A percentile compares a stretch with the other conserved stretches of the same genome.
These are phyloP conservation scores for Trametes punicea DNA, from an alignment of 768 basidiomycete species.

Conservation along the genomic window DNA sequence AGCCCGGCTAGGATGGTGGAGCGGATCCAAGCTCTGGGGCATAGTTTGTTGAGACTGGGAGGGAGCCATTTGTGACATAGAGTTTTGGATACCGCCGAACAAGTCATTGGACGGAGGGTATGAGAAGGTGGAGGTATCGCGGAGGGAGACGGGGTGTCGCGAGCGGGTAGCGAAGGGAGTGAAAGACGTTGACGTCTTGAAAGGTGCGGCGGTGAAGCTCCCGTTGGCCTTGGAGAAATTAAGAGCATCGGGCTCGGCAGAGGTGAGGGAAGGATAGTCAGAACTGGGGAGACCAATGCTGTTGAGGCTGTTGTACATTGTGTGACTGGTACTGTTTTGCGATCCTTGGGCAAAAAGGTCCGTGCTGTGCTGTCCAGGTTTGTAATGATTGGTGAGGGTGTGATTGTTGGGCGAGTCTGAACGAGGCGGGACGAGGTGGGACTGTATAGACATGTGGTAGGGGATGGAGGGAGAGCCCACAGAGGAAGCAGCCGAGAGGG, in stretches of 20 bases:
- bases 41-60: slow-evolving; percentile 34
- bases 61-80: slow-evolving; percentile 33
- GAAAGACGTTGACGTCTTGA: slow-evolving; percentile 33
- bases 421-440: slow-evolving; percentile 41
- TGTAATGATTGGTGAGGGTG: slow-evolving; percentile 33
- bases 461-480: slow-evolving; percentile 50
- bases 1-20: slow-evolving; percentile 28
- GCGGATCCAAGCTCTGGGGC: slow-evolving; percentile 9
- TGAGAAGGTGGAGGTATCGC: slow-evolving; percentile 30
- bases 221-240: slow-evolving; percentile 33
- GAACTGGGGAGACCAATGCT: slow-evolving; percentile 33
- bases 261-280: slow-evolving; percentile 35
- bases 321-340: slow-evolving; percentile 29
- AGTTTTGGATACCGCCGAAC: slow-evolving; percentile 26
- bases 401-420: slow-evolving; percentile 50
- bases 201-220: slow-evolving; percentile 32
- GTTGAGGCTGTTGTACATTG: slow-evolving; percentile 45
- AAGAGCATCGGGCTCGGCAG: slow-evolving; percentile 33
- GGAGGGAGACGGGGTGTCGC: slow-evolving; percentile 33
- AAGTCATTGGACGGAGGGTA: slow-evolving; percentile 24
- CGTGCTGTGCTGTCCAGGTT: slow-evolving; percentile 32
- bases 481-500: slow-evolving; percentile 53
- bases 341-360: slow-evolving; percentile 32
- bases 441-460: slow-evolving; percentile 49
- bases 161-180: slow-evolving; percentile 34